Base-by-base conservation (phyloP, 345 rosid species). In the Chamaenerion angustifolium region DNA sequence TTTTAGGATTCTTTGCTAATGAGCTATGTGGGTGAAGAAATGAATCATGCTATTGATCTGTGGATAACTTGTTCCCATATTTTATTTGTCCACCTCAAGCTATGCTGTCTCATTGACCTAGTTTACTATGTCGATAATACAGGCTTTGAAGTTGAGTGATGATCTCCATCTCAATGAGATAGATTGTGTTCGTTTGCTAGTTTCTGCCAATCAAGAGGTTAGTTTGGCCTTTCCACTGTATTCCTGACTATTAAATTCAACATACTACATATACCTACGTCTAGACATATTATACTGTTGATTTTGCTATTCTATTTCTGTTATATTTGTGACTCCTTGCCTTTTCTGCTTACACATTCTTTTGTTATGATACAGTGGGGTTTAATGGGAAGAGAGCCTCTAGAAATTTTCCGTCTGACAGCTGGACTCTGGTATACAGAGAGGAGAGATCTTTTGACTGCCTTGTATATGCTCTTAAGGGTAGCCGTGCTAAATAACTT, bases 391-490 rank as follows among this genome's bases (percentile, higher is more conserved):
- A 77, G 98, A 47, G 89, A 71, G 49, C 83, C 75, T 3, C 52
- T 71, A 49, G 98, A 92, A 68, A 75, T 92, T 65, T 74, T 80
- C 43, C 93, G 96, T 42, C 87, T 92, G 70, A 83, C 98, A 14
- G 75, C 81, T 27, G 98, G 98, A 56, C 80, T 90, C 40, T 86
- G 98, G 98, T 90, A 90, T 62, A 76, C 95, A 8, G 94, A 82
- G 72, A 83, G 98, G 59, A 76, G 92, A 57, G 94, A 90, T 71
- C 63, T 78, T 61, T 56, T 83, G 68, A 83, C 85, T 57, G 76
- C 93, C 14, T 71, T 92, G 12, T 80, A 76, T 55, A 78, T 78
- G 49, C 79, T 92, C 43, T 64, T 87, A 56, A 80, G 98, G 86
- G 95, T 83, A 72, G 16, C 48, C 58, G 45, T 21, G 25, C 55